Percentiles rank a stretch among this genome's conserved stretches.
These are phyloP conservation scores for Solanum phureja DNA, from an alignment of 257 asterid genomes.

Conservation along the genomic window DNA sequence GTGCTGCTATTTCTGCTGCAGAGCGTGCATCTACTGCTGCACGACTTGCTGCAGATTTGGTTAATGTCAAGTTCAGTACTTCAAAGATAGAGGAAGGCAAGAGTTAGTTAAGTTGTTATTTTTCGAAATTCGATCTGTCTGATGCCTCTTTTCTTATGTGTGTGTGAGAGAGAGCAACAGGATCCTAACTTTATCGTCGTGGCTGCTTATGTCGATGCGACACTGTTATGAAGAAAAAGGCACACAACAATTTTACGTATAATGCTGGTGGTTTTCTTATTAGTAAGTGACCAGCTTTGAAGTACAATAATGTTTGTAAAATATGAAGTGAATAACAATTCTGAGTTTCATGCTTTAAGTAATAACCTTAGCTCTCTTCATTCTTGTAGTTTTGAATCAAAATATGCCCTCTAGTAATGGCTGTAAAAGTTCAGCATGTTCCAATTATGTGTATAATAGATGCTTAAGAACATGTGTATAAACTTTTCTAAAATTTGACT, in stretches of 20 bases:
- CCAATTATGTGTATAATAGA: not conserved
- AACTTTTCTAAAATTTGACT: not conserved
- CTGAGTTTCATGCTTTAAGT: not conserved
- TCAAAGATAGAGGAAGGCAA: slow-evolving; percentile 23
- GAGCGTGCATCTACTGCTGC: slow-evolving; percentile 96
- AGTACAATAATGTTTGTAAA: not conserved
- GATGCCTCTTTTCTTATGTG: not conserved
- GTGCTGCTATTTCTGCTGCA: slow-evolving; percentile 76
- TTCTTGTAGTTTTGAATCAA: not conserved
- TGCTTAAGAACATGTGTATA: not conserved
- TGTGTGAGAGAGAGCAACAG: not conserved
- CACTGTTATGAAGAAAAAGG: not conserved
- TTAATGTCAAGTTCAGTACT: slow-evolving; percentile 26
- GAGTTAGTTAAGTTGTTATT: not conserved
- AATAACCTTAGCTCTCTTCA: not conserved
- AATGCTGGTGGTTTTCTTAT: not conserved
- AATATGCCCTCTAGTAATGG: not conserved
- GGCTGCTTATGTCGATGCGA: not conserved
- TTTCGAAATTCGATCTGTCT: not conserved
- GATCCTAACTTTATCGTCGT: not conserved
- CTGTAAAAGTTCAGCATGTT: not conserved
- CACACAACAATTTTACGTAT: not conserved
- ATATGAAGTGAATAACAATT: not conserved
- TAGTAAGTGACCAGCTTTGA: not conserved
- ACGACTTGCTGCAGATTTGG: slow-evolving; percentile 75